These are phyloP conservation scores for Aspergillus eucalypticola DNA, from an alignment of 2,329 filamentous ascomycete species.

Conservation along the genomic window DNA sequence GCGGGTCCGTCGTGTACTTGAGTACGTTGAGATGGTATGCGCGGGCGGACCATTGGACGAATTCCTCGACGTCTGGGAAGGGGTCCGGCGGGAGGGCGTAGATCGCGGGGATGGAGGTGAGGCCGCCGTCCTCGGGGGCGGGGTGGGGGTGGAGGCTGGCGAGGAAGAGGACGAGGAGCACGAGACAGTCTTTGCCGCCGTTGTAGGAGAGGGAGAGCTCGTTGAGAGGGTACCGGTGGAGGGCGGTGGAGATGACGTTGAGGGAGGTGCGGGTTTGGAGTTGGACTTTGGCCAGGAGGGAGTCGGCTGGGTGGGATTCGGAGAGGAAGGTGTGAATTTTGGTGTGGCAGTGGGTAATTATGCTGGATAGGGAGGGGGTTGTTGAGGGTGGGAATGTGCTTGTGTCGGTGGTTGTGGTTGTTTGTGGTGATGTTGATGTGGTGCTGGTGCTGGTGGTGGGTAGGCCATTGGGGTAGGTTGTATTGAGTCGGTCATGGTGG, in stretches of 20 bases:
- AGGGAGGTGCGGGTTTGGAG: conserved; percentile 72
- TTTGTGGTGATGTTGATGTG: background rate
- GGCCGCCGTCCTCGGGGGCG: conserved; percentile 32
- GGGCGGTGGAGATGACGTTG: conserved; percentile 70
- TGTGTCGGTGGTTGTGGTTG: background rate
- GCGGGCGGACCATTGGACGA: conserved; percentile 67
- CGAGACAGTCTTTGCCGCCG: conserved; percentile 95
- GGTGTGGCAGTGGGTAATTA: conserved; percentile 66
- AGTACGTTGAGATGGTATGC: conserved; percentile 74
- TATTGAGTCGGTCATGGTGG: background rate
- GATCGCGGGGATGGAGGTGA: conserved; percentile 67
- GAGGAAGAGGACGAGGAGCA: conserved; percentile 84
- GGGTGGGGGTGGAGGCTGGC: conserved; percentile 57
- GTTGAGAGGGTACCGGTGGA: conserved; percentile 72
- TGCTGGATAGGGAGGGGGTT: conserved; percentile 47
- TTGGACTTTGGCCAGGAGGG: conserved; percentile 62
- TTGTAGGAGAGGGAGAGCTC: conserved; percentile 93
- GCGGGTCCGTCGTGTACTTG: conserved; percentile 67
- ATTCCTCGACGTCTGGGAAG: conserved; percentile 81
- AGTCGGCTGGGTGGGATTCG: conserved; percentile 56
- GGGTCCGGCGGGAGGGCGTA: conserved; percentile 86
- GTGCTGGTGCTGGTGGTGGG: no score
- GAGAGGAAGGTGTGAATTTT: conserved; percentile 66
- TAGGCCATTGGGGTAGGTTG: background rate
- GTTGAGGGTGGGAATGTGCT: background rate